Conservation (phyloP, 257 asterid species). For the Solanum sitiens region DNA sequence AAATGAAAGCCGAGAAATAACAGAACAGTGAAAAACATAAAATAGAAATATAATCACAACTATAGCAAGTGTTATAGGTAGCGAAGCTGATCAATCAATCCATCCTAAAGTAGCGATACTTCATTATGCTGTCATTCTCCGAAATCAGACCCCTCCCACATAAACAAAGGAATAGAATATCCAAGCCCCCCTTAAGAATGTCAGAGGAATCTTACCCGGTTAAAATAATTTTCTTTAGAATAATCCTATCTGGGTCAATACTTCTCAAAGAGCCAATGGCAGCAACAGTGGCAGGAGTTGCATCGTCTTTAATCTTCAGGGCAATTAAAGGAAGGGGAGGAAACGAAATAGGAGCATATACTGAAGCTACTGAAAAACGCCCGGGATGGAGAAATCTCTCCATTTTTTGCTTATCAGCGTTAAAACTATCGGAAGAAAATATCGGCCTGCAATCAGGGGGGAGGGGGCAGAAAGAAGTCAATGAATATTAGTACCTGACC, state of each 20-base stretch:
- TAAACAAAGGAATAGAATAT: background rate
- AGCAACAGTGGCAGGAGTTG: conserved; percentile 48
- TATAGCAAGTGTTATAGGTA: background rate
- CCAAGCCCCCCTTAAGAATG: background rate
- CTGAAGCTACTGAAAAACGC: conserved; percentile 71
- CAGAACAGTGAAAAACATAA: background rate
- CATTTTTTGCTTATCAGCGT: conserved; percentile 85
- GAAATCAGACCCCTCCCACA: background rate
- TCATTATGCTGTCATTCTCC: background rate
- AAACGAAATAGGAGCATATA: conserved; percentile 80
- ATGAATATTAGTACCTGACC: background rate
- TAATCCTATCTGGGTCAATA: conserved; percentile 74
- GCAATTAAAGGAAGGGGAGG: conserved; percentile 73
- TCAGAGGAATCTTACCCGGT: conserved; percentile 55
- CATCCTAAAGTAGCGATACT: background rate
- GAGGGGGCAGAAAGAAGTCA: background rate
- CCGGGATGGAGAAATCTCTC: conserved; percentile 98
- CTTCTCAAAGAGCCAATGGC: conserved; percentile 81
- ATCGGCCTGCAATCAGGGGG: conserved; percentile 55
- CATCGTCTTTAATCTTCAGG: conserved; percentile 53
- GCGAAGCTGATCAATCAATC: background rate
- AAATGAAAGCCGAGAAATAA: background rate
- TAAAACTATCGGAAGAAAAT: conserved; percentile 66
- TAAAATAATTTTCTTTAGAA: conserved; percentile 79
- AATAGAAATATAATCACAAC: background rate